Conservation (phyloP, 2,329 filamentous ascomycete genomes). For the Mycosphaerella arachidis region DNA sequence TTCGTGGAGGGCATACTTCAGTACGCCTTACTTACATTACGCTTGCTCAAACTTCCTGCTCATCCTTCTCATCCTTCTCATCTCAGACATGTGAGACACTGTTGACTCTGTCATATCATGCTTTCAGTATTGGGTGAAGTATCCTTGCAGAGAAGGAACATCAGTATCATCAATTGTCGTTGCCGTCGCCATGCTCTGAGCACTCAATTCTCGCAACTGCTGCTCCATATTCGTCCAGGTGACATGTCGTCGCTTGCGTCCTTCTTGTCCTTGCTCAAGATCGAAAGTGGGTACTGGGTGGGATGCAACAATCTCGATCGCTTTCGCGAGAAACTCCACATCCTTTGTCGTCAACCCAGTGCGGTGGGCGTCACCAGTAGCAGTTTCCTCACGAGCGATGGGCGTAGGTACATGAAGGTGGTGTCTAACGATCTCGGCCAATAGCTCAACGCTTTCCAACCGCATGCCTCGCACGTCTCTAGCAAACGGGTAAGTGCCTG, state of each 20-base stretch:
- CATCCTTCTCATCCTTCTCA: not conserved
- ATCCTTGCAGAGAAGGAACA: not conserved
- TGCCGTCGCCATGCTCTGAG: not conserved
- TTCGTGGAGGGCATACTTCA: not conserved
- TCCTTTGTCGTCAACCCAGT: not conserved
- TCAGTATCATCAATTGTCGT: not conserved
- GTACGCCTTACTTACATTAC: not conserved
- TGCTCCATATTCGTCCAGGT: conserved; percentile 13
- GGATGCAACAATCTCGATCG: conserved; percentile 23
- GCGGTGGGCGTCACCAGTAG: not conserved
- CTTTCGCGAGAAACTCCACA: conserved; percentile 12
- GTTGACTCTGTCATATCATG: not conserved
- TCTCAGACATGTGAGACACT: not conserved
- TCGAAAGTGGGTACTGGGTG: conserved; percentile 17
- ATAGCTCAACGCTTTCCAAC: conserved; percentile 22
- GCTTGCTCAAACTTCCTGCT: not conserved
- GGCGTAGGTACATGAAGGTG: conserved; percentile 6
- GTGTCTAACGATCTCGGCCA: conserved; percentile 15
- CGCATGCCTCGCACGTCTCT: conserved; percentile 24
- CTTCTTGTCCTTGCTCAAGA: not conserved
- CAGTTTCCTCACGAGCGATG: not conserved
- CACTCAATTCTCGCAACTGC: conserved; percentile 4
- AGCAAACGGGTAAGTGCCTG: conserved; percentile 18
- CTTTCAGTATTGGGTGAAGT: not conserved
- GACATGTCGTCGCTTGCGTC: not conserved